Conservation (phyloP, 2,329 filamentous ascomycete species). For the Ophiocordyceps unilateralis region DNA sequence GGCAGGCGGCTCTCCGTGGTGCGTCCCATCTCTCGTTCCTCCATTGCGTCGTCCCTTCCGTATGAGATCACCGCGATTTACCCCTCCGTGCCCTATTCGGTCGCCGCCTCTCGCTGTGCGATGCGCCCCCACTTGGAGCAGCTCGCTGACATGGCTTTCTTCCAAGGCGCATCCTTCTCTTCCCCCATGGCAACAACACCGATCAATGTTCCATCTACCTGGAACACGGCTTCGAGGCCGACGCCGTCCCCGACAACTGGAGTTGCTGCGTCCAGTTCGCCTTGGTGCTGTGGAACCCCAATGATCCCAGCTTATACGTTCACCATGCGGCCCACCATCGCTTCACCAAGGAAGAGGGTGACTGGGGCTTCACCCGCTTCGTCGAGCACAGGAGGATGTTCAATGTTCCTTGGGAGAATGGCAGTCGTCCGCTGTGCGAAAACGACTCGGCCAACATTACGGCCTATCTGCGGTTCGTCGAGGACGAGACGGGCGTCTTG, state of each 20-base stretch:
- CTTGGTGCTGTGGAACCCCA: slow-evolving; percentile 83
- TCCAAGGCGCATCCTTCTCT: slow-evolving; percentile 76
- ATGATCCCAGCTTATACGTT: slow-evolving; percentile 70
- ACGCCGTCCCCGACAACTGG: slow-evolving; percentile 73
- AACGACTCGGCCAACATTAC: slow-evolving; percentile 65
- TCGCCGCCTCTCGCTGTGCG: neutral
- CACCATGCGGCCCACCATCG: slow-evolving; percentile 83
- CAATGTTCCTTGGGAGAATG: slow-evolving; percentile 55
- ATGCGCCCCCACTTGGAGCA: neutral
- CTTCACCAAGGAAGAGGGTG: slow-evolving; percentile 89
- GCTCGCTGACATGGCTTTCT: neutral
- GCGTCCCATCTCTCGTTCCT: slow-evolving; percentile 14
- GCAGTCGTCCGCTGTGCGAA: slow-evolving; percentile 54
- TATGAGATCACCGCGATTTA: too few species aligned
- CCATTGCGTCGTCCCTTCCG: too few species aligned
- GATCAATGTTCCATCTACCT: slow-evolving; percentile 91
- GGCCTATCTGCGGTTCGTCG: slow-evolving; percentile 64
- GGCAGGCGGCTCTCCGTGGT: slow-evolving; percentile 79
- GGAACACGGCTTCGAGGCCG: slow-evolving; percentile 74
- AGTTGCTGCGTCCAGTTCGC: slow-evolving; percentile 93
- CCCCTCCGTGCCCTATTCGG: neutral
- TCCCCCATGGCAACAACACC: slow-evolving; percentile 86
- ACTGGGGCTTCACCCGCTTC: slow-evolving; percentile 98
- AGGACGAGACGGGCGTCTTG: slow-evolving; percentile 74
- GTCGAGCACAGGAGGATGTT: slow-evolving; percentile 78